Conservation (phyloP, 2,329 filamentous ascomycete species). For the Xylaria sp. region DNA sequence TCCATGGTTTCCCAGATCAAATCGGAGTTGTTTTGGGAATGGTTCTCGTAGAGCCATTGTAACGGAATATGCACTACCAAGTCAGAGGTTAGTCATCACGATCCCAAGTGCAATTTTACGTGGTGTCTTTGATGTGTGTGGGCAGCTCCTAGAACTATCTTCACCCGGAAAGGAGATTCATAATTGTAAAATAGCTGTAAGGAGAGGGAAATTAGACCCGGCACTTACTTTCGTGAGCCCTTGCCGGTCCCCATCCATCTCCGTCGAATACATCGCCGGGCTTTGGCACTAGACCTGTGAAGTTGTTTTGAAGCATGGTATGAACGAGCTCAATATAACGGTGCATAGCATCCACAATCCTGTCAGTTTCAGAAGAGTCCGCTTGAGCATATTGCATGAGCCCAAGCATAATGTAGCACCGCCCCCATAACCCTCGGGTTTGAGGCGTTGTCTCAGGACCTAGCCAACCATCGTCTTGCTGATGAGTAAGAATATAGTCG, state of each 20-base stretch:
- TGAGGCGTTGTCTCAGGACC: constrained; percentile 60
- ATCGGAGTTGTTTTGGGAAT: constrained; percentile 50
- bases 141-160: background rate
- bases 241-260: constrained; percentile 50
- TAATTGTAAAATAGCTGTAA: background rate
- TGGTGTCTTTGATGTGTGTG: background rate
- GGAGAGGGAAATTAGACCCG: background rate
- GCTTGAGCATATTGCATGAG: constrained; percentile 63
- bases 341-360: constrained; percentile 62
- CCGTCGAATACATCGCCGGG: constrained; percentile 56
- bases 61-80: constrained; percentile 44
- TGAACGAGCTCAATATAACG: constrained; percentile 62
- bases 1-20: constrained; percentile 56
- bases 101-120: background rate
- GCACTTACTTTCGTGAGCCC: constrained; percentile 52
- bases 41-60: constrained; percentile 54
- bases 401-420: constrained; percentile 63
- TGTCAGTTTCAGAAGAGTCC: constrained; percentile 54
- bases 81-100: background rate
- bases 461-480: constrained; percentile 67
- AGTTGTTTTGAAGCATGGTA: constrained; percentile 65
- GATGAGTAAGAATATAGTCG: constrained; percentile 60
- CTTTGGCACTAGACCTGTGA: constrained; percentile 61
- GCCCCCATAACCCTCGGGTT: constrained; percentile 63
- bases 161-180: background rate